Evolutionary conservation across 805 yeast genomes (phyloP).

Genomic region (Tetrapisispora namnaoensis): DNA sequence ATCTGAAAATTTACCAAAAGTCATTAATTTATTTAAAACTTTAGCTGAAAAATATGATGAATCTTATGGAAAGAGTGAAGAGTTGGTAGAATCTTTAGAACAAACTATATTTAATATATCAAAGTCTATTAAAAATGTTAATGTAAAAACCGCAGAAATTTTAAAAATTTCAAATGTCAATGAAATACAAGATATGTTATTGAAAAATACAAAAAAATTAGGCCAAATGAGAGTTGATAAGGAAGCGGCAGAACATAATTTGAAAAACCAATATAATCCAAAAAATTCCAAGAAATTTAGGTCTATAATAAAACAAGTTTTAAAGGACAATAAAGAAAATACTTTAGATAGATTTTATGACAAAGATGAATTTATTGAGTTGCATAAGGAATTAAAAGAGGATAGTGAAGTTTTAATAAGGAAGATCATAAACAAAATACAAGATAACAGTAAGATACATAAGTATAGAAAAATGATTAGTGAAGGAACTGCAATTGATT

Average conservation of each 20-base stretch:
- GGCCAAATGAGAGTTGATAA: constrained; percentile 6
- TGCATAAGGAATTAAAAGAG: constrained; percentile 37
- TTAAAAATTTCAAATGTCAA: constrained; percentile 59
- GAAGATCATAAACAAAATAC: constrained; percentile 27
- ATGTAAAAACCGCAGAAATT: constrained; percentile 27
- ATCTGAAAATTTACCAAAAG: constrained; percentile 22
- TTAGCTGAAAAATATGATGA: constrained; percentile 46
- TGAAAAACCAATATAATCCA: constrained; percentile 22
- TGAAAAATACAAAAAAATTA: constrained; percentile 2
- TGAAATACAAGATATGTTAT: constrained; percentile 48
- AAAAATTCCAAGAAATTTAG: constrained; percentile 21
- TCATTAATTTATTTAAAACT: constrained; percentile 28
- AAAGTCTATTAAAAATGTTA: constrained; percentile 15
- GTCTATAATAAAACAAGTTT: constrained; percentile 2
- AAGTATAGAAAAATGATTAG: constrained; percentile 62
- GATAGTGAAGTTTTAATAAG: constrained; percentile 30
- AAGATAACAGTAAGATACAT: constrained; percentile 45
- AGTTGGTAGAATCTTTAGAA: constrained; percentile 30
- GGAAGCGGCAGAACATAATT: constrained; percentile 14
- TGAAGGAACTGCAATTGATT: constrained; percentile 55
- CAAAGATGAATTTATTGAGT: constrained; percentile 16
- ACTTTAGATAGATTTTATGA: constrained; percentile 9
- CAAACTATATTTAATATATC: constrained; percentile 17
- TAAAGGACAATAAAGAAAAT: constrained; percentile 7
- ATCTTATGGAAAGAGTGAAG: constrained; percentile 36